Evolutionary conservation across 2,329 filamentous ascomycete genomes (phyloP).

Genomic region (Aspergillus latus): DNA sequence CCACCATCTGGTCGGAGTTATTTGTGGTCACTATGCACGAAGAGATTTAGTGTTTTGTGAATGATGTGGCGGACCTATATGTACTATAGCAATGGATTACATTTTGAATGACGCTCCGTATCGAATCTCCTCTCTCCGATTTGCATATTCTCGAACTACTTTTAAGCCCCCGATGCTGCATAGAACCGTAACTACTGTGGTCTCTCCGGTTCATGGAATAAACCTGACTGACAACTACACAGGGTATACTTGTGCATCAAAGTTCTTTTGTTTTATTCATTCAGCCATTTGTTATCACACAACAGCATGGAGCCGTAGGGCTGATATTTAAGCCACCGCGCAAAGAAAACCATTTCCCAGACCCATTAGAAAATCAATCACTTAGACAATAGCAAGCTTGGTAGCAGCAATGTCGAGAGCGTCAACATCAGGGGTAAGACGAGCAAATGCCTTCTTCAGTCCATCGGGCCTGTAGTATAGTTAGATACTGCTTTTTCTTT

Average conservation of each 20-base stretch:
- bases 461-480: constrained; percentile 72
- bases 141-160: too few species aligned
- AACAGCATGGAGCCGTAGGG: constrained; percentile 31
- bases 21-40: not conserved
- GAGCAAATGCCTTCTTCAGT: constrained; percentile 97
- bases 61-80: not conserved
- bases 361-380: constrained; percentile 43
- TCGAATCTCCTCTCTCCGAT: too few species aligned
- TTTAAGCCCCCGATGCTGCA: too few species aligned
- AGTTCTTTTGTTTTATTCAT: constrained; percentile 38
- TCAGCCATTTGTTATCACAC: constrained; percentile 36
- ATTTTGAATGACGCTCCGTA: not conserved
- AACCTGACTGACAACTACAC: constrained; percentile 8
- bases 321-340: constrained; percentile 42
- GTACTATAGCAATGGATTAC: constrained; percentile 1
- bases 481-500: not conserved
- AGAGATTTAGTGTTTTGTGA: too few species aligned
- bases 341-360: constrained; percentile 46
- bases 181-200: not conserved
- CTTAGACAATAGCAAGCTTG: constrained; percentile 96
- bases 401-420: constrained; percentile 98
- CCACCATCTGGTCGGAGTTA: not conserved
- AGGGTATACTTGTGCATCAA: constrained; percentile 26
- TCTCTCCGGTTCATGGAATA: not conserved
- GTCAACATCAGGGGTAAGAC: constrained; percentile 93